A percentile compares a stretch with the other conserved stretches of the same genome.
phyloP scores from a whole-genome alignment of 108 stramenopile species.

The Nitzschia inconspicua region DNA sequence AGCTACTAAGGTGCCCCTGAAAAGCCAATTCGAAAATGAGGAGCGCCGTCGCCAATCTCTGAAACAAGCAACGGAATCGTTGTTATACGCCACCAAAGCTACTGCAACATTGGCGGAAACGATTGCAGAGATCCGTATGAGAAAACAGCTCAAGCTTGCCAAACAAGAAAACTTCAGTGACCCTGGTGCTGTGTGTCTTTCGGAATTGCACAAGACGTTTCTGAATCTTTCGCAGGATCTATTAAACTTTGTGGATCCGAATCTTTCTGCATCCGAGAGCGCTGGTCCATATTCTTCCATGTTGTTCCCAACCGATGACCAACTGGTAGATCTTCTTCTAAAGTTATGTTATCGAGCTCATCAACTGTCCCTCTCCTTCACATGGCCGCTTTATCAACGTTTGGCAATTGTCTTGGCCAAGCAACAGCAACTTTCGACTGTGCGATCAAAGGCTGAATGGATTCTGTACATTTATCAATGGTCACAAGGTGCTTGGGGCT shows the following conservation, averaged over 20 bases:
- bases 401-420: constrained; percentile 5
- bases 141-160: too few species aligned
- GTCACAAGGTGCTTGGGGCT: neutral
- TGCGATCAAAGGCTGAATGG: constrained; percentile 1
- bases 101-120: too few species aligned
- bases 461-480: constrained; percentile 6
- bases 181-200: too few species aligned
- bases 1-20: too few species aligned
- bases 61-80: too few species aligned
- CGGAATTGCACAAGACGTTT: constrained; percentile 1
- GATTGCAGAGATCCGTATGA: too few species aligned
- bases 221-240: constrained; percentile 2
- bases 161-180: too few species aligned
- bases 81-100: too few species aligned
- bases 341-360: neutral
- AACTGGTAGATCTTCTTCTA: neutral
- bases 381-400: constrained; percentile 10
- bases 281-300: too few species aligned
- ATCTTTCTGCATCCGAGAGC: neutral
- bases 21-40: too few species aligned
- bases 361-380: neutral
- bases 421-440: neutral
- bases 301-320: neutral
- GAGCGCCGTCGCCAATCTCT: too few species aligned
- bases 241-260: neutral